Base-by-base conservation (phyloP, 2,329 filamentous ascomycete genomes). In the Fusarium clavum region DNA sequence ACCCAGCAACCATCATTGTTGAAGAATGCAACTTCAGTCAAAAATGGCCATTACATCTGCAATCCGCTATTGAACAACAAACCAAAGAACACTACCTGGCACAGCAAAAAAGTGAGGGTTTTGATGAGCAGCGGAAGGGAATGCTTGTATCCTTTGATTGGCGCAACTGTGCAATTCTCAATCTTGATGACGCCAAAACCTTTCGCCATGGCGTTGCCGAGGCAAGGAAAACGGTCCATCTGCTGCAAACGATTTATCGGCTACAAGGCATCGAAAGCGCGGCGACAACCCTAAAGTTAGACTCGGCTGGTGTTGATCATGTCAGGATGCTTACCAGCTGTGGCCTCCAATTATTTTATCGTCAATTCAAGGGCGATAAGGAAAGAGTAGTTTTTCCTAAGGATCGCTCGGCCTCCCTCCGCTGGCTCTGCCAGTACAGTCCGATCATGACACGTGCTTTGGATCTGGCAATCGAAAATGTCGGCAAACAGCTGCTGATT, bases 181-280 rank as follows among this genome's bases (percentile, higher is more conserved):
- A 43, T 8, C 0, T 6, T 18, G 13, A 22, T 5, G 13, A 53
- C 1, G 9, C 16, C 1, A 38, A 38, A 11, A 5, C 3, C 1
- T 38, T 38, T 38, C 32, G 16, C 9, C 1, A 10, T 18, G 1
- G 16, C 2, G 3, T 34, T 0, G 16, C 8, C 1, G 14, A 34
- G 8, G 16, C 16, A 10, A 34, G 32, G 16, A 34, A 34, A 34
- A 32, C 13, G 13, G 7, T 8, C 4, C 30, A 14, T 14, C 12
- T 14, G 30, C 30, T 30, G 29, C 12, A 10, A 34, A 34, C 32
- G 32, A 18, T 34, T 18, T 18, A 34, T 3, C 32, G 16, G 32
- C 32, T 34, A 4, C 16, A 34, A 18, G 16, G 2, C 0, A 34
- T 34, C 8, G 16, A 18, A 18, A 34, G 18, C 32, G 32, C 32